Evolutionary conservation across 805 yeast genomes (phyloP).

Genomic region (Nematodospora valgi): DNA sequence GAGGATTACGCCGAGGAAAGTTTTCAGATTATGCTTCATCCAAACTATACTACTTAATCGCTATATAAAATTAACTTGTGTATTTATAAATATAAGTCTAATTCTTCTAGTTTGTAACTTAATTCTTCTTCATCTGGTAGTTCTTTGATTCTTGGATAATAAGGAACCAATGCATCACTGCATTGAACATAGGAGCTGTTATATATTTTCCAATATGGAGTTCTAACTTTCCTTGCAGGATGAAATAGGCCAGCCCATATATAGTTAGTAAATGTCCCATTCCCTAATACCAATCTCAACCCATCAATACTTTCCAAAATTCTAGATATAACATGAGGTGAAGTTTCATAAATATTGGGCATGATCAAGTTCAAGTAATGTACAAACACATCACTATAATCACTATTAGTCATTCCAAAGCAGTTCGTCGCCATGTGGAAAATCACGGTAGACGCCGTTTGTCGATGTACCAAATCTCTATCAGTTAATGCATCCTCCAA

Average conservation of each 20-base stretch:
- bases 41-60: too few species aligned
- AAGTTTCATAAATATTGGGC: slow-evolving; percentile 91
- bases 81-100: slow-evolving; percentile 44
- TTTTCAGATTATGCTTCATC: slow-evolving; percentile 2
- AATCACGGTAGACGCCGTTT: slow-evolving; percentile 88
- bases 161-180: slow-evolving; percentile 76
- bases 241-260: slow-evolving; percentile 88
- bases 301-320: slow-evolving; percentile 79
- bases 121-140: slow-evolving; percentile 19
- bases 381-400: slow-evolving; percentile 56
- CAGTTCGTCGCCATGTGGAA: slow-evolving; percentile 79
- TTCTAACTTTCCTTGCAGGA: slow-evolving; percentile 84
- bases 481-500: slow-evolving; percentile 88
- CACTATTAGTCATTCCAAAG: slow-evolving; percentile 70
- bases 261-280: slow-evolving; percentile 71
- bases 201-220: slow-evolving; percentile 81
- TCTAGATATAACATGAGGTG: slow-evolving; percentile 89
- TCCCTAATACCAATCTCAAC: slow-evolving; percentile 67
- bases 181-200: slow-evolving; percentile 73
- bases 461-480: slow-evolving; percentile 89
- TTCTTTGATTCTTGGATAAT: slow-evolving; percentile 60
- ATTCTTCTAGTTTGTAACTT: slow-evolving; percentile 42
- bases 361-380: slow-evolving; percentile 77
- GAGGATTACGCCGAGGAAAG: slow-evolving; percentile 28
- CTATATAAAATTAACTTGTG: too few species aligned